Evolutionary conservation across 495 filamentous ascomycete genomes (phyloP).

Genomic region (Aspergillus incahuasiensis): DNA sequence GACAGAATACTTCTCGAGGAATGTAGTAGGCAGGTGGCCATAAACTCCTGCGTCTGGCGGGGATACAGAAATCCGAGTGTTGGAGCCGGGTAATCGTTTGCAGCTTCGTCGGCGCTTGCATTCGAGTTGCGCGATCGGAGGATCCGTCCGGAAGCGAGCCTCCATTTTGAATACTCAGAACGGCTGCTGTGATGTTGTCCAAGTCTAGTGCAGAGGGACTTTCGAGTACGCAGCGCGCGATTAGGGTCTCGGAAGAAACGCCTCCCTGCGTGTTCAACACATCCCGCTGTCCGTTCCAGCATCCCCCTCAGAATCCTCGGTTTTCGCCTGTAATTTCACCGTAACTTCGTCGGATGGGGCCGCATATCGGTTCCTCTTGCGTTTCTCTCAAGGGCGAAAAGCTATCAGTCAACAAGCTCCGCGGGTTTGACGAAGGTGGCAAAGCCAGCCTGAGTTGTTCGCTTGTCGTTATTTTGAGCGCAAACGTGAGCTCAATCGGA

Average conservation of each 20-base stretch:
- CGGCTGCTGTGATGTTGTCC: conserved; percentile 61
- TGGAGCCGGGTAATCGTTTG: conserved; percentile 21
- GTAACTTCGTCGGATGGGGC: conserved; percentile 15
- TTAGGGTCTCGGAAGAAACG: conserved; percentile 57
- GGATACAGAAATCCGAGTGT: conserved; percentile 44
- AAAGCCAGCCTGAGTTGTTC: background rate
- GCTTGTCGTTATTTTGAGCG: background rate
- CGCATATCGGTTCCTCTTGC: conserved; percentile 25
- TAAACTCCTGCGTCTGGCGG: conserved; percentile 20
- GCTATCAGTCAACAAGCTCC: conserved; percentile 12
- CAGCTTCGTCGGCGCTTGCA: conserved; percentile 8
- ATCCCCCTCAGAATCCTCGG: conserved; percentile 55
- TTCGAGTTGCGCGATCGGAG: conserved; percentile 19
- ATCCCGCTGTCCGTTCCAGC: conserved; percentile 79
- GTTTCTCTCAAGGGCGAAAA: background rate
- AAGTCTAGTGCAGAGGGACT: conserved; percentile 58
- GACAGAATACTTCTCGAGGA: conserved; percentile 22
- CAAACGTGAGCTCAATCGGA: background rate
- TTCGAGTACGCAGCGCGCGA: conserved; percentile 51
- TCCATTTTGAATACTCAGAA: conserved; percentile 51
- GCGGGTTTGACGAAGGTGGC: too few relatives aligned
- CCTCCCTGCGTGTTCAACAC: conserved; percentile 71
- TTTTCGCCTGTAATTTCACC: conserved; percentile 31
- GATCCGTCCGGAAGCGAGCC: conserved; percentile 30
- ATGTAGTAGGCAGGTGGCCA: conserved; percentile 20